Conservation (phyloP, 2,329 filamentous ascomycete species). For the Arachnomyces sp. region DNA sequence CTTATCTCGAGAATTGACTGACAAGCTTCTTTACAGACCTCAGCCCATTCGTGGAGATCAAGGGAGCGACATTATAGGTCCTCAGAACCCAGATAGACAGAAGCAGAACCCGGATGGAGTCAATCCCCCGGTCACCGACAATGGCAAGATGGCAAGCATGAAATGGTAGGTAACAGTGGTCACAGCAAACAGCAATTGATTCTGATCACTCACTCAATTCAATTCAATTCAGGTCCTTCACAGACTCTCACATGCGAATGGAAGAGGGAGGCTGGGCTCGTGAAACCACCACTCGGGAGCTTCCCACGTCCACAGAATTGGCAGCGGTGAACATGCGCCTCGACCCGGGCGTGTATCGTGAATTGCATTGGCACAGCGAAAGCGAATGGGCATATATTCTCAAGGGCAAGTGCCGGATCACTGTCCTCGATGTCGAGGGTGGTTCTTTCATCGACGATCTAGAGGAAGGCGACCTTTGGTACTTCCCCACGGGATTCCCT, state of each 20-base stretch:
- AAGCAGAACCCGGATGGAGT: slow-evolving; percentile 65
- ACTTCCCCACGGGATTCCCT: slow-evolving; percentile 69
- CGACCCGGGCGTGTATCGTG: slow-evolving; percentile 63
- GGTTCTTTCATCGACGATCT: slow-evolving; percentile 71
- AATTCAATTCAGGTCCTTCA: slow-evolving; percentile 14
- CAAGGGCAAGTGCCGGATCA: slow-evolving; percentile 62
- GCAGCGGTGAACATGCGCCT: slow-evolving; percentile 74
- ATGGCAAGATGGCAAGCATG: slow-evolving; percentile 63
- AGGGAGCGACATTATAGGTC: slow-evolving; percentile 49
- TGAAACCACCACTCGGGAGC: slow-evolving; percentile 47
- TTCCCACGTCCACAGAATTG: slow-evolving; percentile 50
- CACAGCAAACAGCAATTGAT: not conserved
- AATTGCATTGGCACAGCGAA: slow-evolving; percentile 75
- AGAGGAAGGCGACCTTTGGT: slow-evolving; percentile 71
- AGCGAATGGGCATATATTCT: slow-evolving; percentile 73
- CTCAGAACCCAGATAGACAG: slow-evolving; percentile 60
- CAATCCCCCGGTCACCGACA: slow-evolving; percentile 65
- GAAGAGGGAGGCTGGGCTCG: slow-evolving; percentile 66
- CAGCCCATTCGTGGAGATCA: not conserved
- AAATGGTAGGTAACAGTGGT: slow-evolving; percentile 49
- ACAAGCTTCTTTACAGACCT: not conserved
- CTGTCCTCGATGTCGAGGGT: slow-evolving; percentile 66
- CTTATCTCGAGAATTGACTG: not conserved
- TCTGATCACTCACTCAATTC: not conserved
- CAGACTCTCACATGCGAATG: slow-evolving; percentile 34